Evolutionary conservation across 805 yeast species (phyloP).

Genomic region (Saccharomyces paradoxus): DNA sequence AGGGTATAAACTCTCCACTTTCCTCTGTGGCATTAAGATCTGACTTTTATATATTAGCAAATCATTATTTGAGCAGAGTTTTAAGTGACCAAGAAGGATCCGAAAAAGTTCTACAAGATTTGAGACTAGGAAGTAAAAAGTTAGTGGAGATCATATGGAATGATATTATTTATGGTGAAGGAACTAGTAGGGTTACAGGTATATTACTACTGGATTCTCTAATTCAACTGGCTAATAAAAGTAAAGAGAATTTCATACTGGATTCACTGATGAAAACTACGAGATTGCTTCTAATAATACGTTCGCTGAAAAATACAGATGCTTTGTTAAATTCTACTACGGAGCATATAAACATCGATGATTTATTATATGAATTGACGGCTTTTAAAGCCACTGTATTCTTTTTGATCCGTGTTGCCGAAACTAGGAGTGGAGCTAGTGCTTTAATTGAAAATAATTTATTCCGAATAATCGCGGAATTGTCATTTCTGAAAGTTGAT

Average conservation of each 20-base stretch:
- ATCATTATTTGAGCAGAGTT: constrained; percentile 51
- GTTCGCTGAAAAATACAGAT: constrained; percentile 63
- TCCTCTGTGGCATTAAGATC: constrained; percentile 64
- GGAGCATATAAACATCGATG: constrained; percentile 39
- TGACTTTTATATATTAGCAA: constrained; percentile 68
- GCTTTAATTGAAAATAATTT: constrained; percentile 67
- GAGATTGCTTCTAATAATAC: constrained; percentile 53
- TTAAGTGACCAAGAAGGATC: constrained; percentile 36
- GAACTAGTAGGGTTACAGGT: constrained; percentile 66
- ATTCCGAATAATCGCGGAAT: constrained; percentile 50
- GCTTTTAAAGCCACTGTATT: constrained; percentile 66
- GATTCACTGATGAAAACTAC: constrained; percentile 58
- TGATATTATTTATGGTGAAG: constrained; percentile 76
- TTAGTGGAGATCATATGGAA: constrained; percentile 58
- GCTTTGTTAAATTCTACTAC: constrained; percentile 41
- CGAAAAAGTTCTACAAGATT: constrained; percentile 42
- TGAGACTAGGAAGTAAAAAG: constrained; percentile 52
- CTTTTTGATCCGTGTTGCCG: constrained; percentile 66
- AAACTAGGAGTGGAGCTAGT: constrained; percentile 68
- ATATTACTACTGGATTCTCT: constrained; percentile 65
- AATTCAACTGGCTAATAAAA: constrained; percentile 45
- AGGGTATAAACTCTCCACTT: constrained; percentile 63
- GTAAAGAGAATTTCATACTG: constrained; percentile 47
- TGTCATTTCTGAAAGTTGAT: constrained; percentile 55
- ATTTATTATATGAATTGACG: constrained; percentile 63